Conservation (phyloP, 768 basidiomycete species). For the Lepiota venenata region DNA sequence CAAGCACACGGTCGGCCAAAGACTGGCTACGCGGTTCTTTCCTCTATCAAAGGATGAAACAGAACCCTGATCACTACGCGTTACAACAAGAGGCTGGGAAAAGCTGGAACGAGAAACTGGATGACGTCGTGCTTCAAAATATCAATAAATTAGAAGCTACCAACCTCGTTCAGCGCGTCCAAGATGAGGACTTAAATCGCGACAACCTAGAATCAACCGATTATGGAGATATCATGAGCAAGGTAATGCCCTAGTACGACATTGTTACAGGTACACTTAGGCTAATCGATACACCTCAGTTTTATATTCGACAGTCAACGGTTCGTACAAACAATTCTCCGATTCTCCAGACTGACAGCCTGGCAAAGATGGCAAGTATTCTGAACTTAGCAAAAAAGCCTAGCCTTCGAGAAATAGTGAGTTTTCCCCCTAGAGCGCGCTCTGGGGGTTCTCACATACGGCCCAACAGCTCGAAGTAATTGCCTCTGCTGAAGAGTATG, state of each 20-base stretch:
- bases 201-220: constrained; percentile 59
- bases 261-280: neutral
- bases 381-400: constrained; percentile 54
- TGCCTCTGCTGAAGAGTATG: constrained; percentile 63
- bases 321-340: constrained; percentile 31
- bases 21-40: constrained; percentile 86
- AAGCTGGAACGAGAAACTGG: constrained; percentile 66
- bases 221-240: constrained; percentile 86
- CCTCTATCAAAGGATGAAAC: constrained; percentile 79
- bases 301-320: constrained; percentile 71
- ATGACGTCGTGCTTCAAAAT: constrained; percentile 70
- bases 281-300: constrained; percentile 37
- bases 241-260: constrained; percentile 36
- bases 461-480: constrained; percentile 57
- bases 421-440: constrained; percentile 17
- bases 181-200: constrained; percentile 26
- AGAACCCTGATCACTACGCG: constrained; percentile 79
- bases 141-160: constrained; percentile 57
- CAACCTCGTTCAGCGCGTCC: constrained; percentile 47
- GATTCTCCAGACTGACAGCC: neutral
- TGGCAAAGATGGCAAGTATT: constrained; percentile 60
- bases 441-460: neutral
- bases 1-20: constrained; percentile 62
- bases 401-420: constrained; percentile 65
- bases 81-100: constrained; percentile 36